phyloP scores from a whole-genome alignment of 805 yeast genomes.

The Saturnispora dispora region DNA sequence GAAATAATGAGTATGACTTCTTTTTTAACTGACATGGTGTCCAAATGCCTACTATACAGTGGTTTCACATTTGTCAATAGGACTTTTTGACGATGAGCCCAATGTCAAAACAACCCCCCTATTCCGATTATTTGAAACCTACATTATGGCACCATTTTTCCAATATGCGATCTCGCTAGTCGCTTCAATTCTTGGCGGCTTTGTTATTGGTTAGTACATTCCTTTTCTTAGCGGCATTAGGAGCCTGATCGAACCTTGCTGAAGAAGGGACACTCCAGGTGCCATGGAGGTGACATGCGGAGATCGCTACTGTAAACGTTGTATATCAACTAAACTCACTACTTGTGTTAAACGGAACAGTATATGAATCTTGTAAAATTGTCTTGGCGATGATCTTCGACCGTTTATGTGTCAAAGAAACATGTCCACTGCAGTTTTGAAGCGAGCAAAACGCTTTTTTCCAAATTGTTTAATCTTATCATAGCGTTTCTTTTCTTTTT shows the following conservation, averaged over 20 bases:
- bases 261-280: neutral
- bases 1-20: neutral
- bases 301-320: neutral
- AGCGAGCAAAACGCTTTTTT: neutral
- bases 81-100: neutral
- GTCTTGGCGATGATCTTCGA: neutral
- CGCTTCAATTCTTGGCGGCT: neutral
- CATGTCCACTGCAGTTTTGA: neutral
- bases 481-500: neutral
- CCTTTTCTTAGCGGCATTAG: neutral
- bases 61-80: no score
- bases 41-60: no score
- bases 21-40: no score
- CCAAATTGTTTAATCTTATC: neutral
- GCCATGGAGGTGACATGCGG: neutral
- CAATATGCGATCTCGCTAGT: neutral
- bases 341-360: neutral
- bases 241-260: neutral
- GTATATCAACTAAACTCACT: neutral
- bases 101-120: neutral
- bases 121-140: neutral
- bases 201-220: neutral
- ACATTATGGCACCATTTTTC: neutral
- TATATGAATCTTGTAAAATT: neutral
- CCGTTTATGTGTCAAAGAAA: neutral